phyloP scores from a whole-genome alignment of 345 rosid genomes.

The Eucalyptus fibrosa region DNA sequence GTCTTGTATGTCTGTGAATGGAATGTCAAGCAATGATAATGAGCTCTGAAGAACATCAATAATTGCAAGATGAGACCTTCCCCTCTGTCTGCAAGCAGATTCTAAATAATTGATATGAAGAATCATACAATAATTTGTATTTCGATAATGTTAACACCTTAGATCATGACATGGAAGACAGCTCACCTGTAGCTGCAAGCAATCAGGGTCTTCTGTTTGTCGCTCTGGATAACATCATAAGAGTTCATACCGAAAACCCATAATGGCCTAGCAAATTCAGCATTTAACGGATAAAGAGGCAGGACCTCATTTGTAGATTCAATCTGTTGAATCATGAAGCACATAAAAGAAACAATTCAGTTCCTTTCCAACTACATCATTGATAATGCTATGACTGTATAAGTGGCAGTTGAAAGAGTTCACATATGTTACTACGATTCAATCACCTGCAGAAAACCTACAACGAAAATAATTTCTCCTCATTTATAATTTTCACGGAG shows the following conservation, averaged over 20 bases:
- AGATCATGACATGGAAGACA: not conserved
- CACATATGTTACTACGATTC: not conserved
- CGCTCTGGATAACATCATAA: constrained; percentile 51
- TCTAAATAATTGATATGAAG: not conserved
- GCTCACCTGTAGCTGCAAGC: constrained; percentile 80
- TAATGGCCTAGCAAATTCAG: constrained; percentile 79
- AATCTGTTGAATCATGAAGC: constrained; percentile 23
- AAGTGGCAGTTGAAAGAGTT: not conserved
- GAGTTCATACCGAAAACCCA: constrained; percentile 84
- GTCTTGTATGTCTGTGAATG: constrained; percentile 73
- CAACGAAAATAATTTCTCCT: not conserved
- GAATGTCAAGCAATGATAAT: constrained; percentile 64
- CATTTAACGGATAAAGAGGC: constrained; percentile 47
- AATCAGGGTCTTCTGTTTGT: constrained; percentile 44
- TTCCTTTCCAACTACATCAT: not conserved
- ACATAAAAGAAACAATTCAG: not conserved
- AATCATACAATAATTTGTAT: not conserved
- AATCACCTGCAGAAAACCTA: not conserved
- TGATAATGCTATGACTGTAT: not conserved
- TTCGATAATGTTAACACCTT: not conserved
- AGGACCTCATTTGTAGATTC: constrained; percentile 55
- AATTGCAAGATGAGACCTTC: constrained; percentile 76
- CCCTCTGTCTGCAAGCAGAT: constrained; percentile 50
- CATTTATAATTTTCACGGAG: not conserved
- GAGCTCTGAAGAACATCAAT: constrained; percentile 54